phyloP scores from a whole-genome alignment of 257 asterid genomes.

The Solanum pimpinellifolium region DNA sequence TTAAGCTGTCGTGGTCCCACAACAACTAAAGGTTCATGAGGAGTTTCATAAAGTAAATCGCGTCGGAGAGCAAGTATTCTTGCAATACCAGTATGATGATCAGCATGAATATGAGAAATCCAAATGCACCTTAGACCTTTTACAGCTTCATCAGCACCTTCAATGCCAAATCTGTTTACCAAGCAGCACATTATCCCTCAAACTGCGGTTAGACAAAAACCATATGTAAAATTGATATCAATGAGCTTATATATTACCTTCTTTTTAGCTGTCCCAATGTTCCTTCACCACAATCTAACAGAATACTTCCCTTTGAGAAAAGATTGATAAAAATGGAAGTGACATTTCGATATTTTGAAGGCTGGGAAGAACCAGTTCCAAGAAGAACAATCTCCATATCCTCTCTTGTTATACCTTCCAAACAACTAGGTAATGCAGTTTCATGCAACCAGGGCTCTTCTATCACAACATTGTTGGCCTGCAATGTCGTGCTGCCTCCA shows the following conservation, averaged over 20 bases:
- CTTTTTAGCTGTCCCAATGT: conserved; percentile 88
- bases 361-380: conserved; percentile 98
- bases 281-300: conserved; percentile 96
- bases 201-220: neutral
- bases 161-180: conserved; percentile 57
- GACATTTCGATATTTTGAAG: conserved; percentile 95
- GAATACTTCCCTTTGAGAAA: conserved; percentile 69
- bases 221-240: neutral
- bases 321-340: conserved; percentile 82
- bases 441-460: conserved; percentile 78
- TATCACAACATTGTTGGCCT: conserved; percentile 6
- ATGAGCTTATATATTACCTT: conserved; percentile 30
- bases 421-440: conserved; percentile 56
- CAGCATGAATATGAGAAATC: conserved; percentile 98
- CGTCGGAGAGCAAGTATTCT: conserved; percentile 80
- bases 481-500: conserved; percentile 2
- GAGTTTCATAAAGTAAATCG: conserved; percentile 41
- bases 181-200: neutral
- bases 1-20: conserved; percentile 87
- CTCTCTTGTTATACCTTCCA: conserved; percentile 63
- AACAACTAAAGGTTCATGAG: conserved; percentile 64
- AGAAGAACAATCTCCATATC: conserved; percentile 91
- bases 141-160: conserved; percentile 75
- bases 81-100: conserved; percentile 95
- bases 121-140: conserved; percentile 67